phyloP scores from a whole-genome alignment of 768 basidiomycete genomes.

The Tylopilus subfusipes region DNA sequence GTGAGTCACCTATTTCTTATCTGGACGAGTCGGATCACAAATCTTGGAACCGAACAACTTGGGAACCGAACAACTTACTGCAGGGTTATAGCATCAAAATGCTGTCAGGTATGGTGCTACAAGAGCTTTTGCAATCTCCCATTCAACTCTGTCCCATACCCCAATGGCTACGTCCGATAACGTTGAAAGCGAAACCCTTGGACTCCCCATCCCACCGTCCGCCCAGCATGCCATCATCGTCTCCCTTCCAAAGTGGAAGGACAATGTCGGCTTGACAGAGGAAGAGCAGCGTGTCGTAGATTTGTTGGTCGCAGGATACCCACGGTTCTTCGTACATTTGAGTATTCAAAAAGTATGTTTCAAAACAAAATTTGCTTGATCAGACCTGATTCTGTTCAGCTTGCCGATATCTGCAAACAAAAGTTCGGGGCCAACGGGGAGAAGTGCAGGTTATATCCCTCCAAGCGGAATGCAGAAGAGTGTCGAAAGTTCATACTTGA shows the following conservation, averaged over 20 bases:
- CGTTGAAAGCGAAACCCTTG: constrained; percentile 31
- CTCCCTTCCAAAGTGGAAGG: constrained; percentile 90
- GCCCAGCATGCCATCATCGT: constrained; percentile 90
- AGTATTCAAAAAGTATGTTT: constrained; percentile 74
- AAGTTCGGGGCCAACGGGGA: constrained; percentile 44
- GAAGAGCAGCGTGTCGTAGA: constrained; percentile 76
- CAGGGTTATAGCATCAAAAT: too few relatives aligned
- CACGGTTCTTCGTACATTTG: constrained; percentile 89
- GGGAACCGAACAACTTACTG: too few relatives aligned
- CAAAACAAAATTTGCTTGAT: neutral
- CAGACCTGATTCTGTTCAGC: neutral
- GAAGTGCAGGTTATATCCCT: constrained; percentile 74
- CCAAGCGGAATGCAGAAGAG: constrained; percentile 63
- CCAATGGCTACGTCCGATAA: constrained; percentile 6
- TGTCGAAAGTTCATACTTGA: constrained; percentile 71
- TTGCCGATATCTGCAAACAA: too few relatives aligned
- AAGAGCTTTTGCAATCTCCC: too few relatives aligned
- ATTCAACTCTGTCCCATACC: too few relatives aligned
- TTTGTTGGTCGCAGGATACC: constrained; percentile 86
- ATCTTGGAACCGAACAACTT: too few relatives aligned
- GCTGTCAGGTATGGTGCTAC: too few relatives aligned
- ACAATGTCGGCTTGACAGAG: constrained; percentile 92
- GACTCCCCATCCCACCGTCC: constrained; percentile 57
- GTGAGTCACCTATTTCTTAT: too few relatives aligned
- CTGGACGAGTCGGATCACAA: too few relatives aligned